Base-by-base conservation (phyloP, 1,284 basidiomycete genomes). In the Mixia osmundae region DNA sequence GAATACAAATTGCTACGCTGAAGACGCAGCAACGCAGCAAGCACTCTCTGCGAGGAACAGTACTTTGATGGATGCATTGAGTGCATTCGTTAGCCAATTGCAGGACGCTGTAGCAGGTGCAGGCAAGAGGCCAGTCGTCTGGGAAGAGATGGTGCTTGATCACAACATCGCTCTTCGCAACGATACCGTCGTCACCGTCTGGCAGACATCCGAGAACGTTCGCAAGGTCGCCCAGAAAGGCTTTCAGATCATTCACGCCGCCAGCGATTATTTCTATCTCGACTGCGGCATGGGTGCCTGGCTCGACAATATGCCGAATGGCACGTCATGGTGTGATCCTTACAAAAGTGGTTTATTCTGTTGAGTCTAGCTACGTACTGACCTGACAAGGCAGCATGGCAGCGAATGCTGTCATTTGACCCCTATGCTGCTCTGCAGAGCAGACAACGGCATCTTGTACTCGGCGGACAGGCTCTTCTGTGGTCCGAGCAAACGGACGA, bases 401-500 rank as follows among this genome's bases (percentile, higher is more conserved):
- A 47, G 4, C 45, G 69, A 62, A 55, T 69, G 3, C 76, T 72
- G 58, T 65, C 68, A 1, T 83, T 80, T 56, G 65, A 82, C 54
- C 77, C 77, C 1, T 57, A 61, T 35, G 63, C 63, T 4, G 67
- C 65, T 48, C 54, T 77, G 23, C 66, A 66, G 0, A 47, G 49
- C 2, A 55, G 55, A 2, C 58, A 76, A 51, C 50, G 53, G 12
- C 44, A 57, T 6, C 64, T 71, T 36, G 63, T 80, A 15, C 56
- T 77, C 9, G 77, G 78, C 31, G 76, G 74, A 61, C 49, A 78
- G 57, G 67, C 70, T 18, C 65, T 74, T 3, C 59, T 82, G 1
- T 82, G 78, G 78, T 63, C 71, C 3, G 76, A 82, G 56, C 75
- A 79, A 54, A 67, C 71, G 3, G 65, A 67, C 30, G 65, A 69